These are phyloP conservation scores for Fusarium abutilonis DNA, from an alignment of 2,329 filamentous ascomycete species.

Conservation along the genomic window DNA sequence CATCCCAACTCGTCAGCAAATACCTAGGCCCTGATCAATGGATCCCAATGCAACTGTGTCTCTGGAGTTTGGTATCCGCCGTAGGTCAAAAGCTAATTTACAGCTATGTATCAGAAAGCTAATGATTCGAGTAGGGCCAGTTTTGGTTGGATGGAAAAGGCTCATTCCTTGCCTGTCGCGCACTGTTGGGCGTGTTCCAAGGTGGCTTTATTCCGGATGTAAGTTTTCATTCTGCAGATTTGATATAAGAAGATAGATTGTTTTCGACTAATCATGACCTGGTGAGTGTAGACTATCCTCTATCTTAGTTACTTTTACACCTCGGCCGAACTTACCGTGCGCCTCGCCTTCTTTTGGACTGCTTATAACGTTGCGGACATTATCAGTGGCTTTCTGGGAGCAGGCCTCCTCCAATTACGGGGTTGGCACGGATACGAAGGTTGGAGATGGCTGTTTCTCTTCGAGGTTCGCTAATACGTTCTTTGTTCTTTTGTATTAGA, in stretches of 20 bases:
- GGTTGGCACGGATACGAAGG: conserved; percentile 62
- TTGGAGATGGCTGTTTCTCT: conserved; percentile 66
- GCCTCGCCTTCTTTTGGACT: conserved; percentile 75
- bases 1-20: conserved; percentile 68
- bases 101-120: neutral
- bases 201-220: conserved; percentile 36
- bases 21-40: conserved; percentile 67
- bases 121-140: neutral
- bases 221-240: neutral
- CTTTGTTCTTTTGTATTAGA: neutral
- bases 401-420: conserved; percentile 64
- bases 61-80: conserved; percentile 55
- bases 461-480: conserved; percentile 40
- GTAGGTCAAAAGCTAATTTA: neutral
- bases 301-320: conserved; percentile 78
- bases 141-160: conserved; percentile 21
- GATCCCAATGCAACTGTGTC: conserved; percentile 67
- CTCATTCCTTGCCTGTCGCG: conserved; percentile 25
- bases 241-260: no score
- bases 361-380: conserved; percentile 31
- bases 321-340: conserved; percentile 60
- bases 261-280: neutral
- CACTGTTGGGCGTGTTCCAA: conserved; percentile 30
- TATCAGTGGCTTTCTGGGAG: conserved; percentile 43
- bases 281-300: conserved; percentile 54